phyloP scores from a whole-genome alignment of 1,284 basidiomycete species.

The Cryptococcus floricola region DNA sequence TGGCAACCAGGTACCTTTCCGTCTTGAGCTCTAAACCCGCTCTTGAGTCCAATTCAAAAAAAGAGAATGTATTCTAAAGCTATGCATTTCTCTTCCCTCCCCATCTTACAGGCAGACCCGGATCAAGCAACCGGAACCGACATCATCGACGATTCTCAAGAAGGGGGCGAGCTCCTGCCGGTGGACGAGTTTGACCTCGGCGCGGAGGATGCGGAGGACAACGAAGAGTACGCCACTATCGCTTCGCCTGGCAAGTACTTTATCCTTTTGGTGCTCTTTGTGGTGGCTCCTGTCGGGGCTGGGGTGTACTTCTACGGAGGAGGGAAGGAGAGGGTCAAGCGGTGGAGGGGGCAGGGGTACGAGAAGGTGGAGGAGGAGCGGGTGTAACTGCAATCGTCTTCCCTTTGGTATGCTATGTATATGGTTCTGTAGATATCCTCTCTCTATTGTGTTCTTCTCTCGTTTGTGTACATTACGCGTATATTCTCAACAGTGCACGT shows the following conservation, averaged over 20 bases:
- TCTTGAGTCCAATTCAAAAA: slow-evolving; percentile 8
- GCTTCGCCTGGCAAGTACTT: slow-evolving; percentile 51
- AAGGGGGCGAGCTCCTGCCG: slow-evolving; percentile 12
- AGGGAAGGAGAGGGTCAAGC: slow-evolving; percentile 26
- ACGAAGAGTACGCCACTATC: slow-evolving; percentile 26
- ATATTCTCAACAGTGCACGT: too few relatives aligned
- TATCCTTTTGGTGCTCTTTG: slow-evolving; percentile 53
- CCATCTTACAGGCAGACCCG: neutral
- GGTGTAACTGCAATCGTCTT: neutral
- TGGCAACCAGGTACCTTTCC: slow-evolving; percentile 83
- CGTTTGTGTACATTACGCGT: too few relatives aligned
- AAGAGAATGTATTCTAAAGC: slow-evolving; percentile 24
- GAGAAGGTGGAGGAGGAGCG: slow-evolving; percentile 21
- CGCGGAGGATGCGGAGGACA: slow-evolving; percentile 6
- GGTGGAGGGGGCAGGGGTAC: slow-evolving; percentile 25
- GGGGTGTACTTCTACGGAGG: slow-evolving; percentile 55
- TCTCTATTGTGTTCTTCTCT: too few relatives aligned
- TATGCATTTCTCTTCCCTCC: slow-evolving; percentile 23
- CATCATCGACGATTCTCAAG: slow-evolving; percentile 2
- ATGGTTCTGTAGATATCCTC: neutral
- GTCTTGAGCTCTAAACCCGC: slow-evolving; percentile 71
- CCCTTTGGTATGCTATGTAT: neutral
- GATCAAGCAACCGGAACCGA: slow-evolving; percentile 6
- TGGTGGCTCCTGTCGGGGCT: slow-evolving; percentile 55
- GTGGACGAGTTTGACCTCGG: neutral